Evolutionary conservation across 176 grass and related monocot species (phyloP).

Genomic region (Dactylis glomerata): DNA sequence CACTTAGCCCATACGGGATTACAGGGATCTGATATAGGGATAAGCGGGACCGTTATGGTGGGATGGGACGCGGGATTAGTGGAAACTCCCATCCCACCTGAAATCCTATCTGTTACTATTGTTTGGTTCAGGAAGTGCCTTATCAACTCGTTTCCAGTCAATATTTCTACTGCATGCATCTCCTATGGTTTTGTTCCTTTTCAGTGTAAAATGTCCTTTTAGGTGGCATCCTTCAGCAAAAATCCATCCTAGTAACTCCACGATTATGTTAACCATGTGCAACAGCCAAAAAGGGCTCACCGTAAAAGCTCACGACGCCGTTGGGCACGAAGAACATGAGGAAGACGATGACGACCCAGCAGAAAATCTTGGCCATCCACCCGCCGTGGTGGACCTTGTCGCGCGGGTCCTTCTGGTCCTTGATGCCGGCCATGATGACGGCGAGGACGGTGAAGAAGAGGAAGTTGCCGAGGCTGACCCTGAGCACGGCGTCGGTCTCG

Average conservation of each 20-base stretch:
- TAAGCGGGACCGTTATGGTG: too few relatives aligned
- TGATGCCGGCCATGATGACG: constrained; percentile 86
- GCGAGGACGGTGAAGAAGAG: constrained; percentile 96
- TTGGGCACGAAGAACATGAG: constrained; percentile 99
- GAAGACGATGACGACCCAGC: constrained; percentile 73
- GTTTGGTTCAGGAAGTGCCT: not conserved
- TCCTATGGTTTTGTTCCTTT: not conserved
- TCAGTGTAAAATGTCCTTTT: too few relatives aligned
- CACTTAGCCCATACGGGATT: too few relatives aligned
- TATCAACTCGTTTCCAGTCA: not conserved
- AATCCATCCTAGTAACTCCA: not conserved
- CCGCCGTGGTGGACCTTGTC: constrained; percentile 94
- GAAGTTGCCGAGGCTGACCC: constrained; percentile 97
- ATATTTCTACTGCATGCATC: not conserved
- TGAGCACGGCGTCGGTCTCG: constrained; percentile 96
- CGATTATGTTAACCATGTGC: not conserved
- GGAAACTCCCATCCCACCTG: too few relatives aligned
- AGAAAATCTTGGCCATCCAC: constrained; percentile 98
- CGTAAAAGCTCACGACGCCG: constrained; percentile 87
- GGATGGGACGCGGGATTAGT: too few relatives aligned
- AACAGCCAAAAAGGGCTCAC: constrained; percentile 21
- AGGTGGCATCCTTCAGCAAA: not conserved
- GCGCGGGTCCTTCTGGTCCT: constrained; percentile 98
- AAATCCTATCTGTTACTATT: not conserved
- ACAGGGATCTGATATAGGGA: too few relatives aligned